phyloP scores from a whole-genome alignment of 1,284 basidiomycete genomes.

The Schizophyllum amplum region DNA sequence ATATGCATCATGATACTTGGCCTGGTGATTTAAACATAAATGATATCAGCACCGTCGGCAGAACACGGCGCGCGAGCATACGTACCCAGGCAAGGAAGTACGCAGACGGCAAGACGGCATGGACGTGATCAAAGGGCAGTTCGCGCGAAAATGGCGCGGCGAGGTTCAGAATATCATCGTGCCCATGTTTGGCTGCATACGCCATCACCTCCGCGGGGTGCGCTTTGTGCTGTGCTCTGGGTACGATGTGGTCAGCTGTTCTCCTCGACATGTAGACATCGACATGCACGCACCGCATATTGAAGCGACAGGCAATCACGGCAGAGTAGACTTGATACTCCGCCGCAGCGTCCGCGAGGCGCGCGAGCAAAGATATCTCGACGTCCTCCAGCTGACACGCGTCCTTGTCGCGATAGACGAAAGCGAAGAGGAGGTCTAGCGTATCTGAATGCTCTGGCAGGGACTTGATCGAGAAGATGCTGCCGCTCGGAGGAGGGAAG shows the following conservation, averaged over 20 bases:
- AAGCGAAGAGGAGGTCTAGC: background rate
- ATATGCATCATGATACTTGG: too few relatives aligned
- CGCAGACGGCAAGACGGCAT: background rate
- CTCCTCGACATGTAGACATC: too few relatives aligned
- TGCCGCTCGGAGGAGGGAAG: background rate
- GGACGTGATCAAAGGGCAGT: background rate
- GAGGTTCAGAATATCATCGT: constrained; percentile 15
- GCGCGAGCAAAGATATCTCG: constrained; percentile 10
- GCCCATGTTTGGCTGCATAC: constrained; percentile 15
- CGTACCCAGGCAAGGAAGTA: too few relatives aligned
- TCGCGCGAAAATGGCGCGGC: constrained; percentile 13
- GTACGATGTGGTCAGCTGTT: background rate
- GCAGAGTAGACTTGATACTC: constrained; percentile 19
- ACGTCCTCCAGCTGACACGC: constrained; percentile 12
- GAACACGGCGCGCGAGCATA: too few relatives aligned
- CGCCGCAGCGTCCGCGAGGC: constrained; percentile 17
- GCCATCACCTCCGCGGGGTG: constrained; percentile 12
- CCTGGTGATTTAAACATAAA: too few relatives aligned
- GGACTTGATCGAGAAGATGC: background rate
- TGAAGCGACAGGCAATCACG: constrained; percentile 15
- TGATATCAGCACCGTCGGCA: too few relatives aligned
- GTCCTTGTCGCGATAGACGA: background rate
- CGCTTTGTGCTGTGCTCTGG: constrained; percentile 9
- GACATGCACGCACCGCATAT: constrained; percentile 12
- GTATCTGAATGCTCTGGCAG: background rate